These are phyloP conservation scores for Aureobasidium musti DNA, from an alignment of 2,329 filamentous ascomycete genomes.

Conservation along the genomic window DNA sequence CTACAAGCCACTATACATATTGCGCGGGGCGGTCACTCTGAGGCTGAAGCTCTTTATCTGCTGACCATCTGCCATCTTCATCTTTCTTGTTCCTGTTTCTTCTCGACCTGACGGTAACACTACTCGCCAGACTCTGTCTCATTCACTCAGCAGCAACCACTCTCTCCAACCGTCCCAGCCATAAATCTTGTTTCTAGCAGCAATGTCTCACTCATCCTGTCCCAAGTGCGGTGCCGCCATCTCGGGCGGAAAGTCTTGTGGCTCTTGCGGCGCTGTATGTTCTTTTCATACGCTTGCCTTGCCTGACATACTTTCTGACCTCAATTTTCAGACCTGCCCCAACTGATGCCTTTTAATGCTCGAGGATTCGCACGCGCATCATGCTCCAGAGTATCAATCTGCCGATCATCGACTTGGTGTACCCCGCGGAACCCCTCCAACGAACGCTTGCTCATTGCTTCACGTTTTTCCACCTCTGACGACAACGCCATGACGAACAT, in stretches of 20 bases:
- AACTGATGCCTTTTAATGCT: slow-evolving; percentile 30
- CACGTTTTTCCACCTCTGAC: background rate
- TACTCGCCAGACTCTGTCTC: background rate
- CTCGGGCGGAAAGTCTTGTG: slow-evolving; percentile 39
- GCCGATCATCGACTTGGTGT: background rate
- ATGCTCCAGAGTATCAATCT: background rate
- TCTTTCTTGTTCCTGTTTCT: slow-evolving; percentile 10
- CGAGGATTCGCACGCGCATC: background rate
- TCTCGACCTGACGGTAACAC: background rate
- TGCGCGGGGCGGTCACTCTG: slow-evolving; percentile 7
- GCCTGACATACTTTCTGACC: background rate
- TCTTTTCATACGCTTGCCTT: background rate
- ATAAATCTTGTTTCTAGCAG: background rate
- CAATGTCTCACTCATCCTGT: slow-evolving; percentile 33
- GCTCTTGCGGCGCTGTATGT: slow-evolving; percentile 40
- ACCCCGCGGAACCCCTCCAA: background rate
- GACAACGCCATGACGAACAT: background rate
- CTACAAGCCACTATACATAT: background rate
- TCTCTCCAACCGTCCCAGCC: background rate
- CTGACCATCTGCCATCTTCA: slow-evolving; percentile 7
- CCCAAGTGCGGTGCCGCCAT: slow-evolving; percentile 40
- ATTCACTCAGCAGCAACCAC: background rate
- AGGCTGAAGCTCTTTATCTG: slow-evolving; percentile 25
- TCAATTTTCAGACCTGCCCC: slow-evolving; percentile 36
- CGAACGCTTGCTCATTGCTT: background rate